These are phyloP conservation scores for Pseudogymnoascus destructans DNA, from an alignment of 2,329 filamentous ascomycete species.

Conservation along the genomic window DNA sequence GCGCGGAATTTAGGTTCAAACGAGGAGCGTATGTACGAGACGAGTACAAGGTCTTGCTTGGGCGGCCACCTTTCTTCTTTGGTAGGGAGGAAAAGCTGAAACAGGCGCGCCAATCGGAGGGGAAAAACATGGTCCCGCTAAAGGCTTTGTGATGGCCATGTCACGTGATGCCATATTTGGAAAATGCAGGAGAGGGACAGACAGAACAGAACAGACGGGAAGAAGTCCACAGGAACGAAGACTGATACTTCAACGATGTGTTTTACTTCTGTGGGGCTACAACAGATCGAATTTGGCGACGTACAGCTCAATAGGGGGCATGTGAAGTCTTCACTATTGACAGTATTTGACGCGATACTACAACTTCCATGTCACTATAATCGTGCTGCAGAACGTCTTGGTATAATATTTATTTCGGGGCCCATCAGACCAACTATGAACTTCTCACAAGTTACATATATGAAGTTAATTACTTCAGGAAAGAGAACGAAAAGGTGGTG, in stretches of 20 bases:
- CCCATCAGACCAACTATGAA: neutral
- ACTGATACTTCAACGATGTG: neutral
- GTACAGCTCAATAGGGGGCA: neutral
- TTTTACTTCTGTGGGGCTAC: neutral
- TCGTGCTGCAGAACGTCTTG: neutral
- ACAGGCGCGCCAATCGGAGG: neutral
- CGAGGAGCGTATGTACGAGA: constrained; percentile 2
- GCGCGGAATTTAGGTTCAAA: constrained; percentile 8
- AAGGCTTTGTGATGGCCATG: neutral
- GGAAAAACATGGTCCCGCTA: neutral
- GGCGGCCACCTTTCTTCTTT: constrained; percentile 6
- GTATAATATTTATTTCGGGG: neutral
- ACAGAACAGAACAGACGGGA: neutral
- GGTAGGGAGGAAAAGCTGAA: constrained; percentile 6
- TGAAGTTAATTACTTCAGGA: neutral
- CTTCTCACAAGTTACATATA: neutral
- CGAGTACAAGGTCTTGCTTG: neutral
- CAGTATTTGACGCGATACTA: too few relatives aligned
- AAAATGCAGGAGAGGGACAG: neutral
- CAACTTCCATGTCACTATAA: neutral
- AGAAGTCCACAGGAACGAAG: neutral
- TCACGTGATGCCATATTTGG: neutral
- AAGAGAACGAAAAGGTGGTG: neutral
- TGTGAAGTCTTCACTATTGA: neutral
- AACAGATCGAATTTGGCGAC: neutral